These are phyloP conservation scores for Mrakia hoshinonis DNA, from an alignment of 768 basidiomycete species.

Conservation along the genomic window DNA sequence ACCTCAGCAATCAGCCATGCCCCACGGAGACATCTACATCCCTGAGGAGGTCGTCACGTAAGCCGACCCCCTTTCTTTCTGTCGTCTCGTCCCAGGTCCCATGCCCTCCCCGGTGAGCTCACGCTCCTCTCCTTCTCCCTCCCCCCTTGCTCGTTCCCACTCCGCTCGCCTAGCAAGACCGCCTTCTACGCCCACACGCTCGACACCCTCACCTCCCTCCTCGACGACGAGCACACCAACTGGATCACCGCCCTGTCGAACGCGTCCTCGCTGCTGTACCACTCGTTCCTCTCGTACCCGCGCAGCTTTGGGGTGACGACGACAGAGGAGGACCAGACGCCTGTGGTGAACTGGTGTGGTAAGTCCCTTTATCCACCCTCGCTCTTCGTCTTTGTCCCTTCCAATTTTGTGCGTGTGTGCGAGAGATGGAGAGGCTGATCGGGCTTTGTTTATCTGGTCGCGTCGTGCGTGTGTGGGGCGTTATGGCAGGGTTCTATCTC, in stretches of 20 bases:
- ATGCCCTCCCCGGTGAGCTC: no score
- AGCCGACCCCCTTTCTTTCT: neutral
- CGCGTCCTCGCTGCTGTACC: slow-evolving; percentile 69
- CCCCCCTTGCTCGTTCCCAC: neutral
- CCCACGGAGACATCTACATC: slow-evolving; percentile 27
- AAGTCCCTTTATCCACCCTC: slow-evolving; percentile 37
- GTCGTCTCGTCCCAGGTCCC: slow-evolving; percentile 26
- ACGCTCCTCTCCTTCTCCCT: slow-evolving; percentile 8
- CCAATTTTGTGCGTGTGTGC: no score
- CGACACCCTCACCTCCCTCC: slow-evolving; percentile 53
- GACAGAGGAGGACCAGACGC: slow-evolving; percentile 45
- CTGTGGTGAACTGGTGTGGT: slow-evolving; percentile 92
- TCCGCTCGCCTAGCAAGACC: slow-evolving; percentile 51
- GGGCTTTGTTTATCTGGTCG: neutral
- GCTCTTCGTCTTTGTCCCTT: neutral
- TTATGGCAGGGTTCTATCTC: slow-evolving; percentile 87
- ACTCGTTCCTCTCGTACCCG: slow-evolving; percentile 60
- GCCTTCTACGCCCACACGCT: slow-evolving; percentile 75
- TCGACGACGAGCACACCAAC: slow-evolving; percentile 50
- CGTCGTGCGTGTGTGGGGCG: no score
- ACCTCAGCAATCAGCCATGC: neutral
- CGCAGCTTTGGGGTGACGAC: slow-evolving; percentile 51
- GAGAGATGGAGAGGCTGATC: no score
- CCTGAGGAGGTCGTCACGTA: slow-evolving; percentile 17
- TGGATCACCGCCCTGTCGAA: slow-evolving; percentile 84